Conservation (phyloP, 179 eudicot genomes). For the Pouteria campechiana region DNA sequence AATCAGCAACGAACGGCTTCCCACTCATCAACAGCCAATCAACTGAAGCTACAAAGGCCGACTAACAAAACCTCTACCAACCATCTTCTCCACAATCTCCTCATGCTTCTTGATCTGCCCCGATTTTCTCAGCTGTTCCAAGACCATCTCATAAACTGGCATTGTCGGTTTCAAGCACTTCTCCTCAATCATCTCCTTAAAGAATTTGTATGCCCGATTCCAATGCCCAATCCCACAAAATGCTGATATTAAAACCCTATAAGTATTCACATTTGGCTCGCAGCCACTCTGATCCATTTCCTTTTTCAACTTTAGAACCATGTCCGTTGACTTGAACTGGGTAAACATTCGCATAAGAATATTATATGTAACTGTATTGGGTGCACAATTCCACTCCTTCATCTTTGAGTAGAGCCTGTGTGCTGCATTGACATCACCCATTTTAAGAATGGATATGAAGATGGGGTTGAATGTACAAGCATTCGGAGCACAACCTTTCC, state of each 20-base stretch:
- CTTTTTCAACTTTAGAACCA: conserved; percentile 79
- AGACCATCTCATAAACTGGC: conserved; percentile 50
- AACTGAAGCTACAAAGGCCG: conserved; percentile 68
- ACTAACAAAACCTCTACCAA: conserved; percentile 48
- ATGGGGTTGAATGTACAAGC: conserved; percentile 62
- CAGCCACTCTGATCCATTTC: conserved; percentile 66
- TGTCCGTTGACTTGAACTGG: conserved; percentile 72
- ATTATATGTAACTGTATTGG: conserved; percentile 70
- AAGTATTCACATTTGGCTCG: conserved; percentile 82
- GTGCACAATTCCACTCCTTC: conserved; percentile 66
- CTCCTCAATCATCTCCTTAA: conserved; percentile 83
- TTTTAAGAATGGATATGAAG: conserved; percentile 36
- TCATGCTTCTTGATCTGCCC: conserved; percentile 83
- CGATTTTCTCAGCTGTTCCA: conserved; percentile 53
- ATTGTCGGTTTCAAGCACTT: conserved; percentile 56
- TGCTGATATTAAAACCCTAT: conserved; percentile 47
- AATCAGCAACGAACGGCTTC: too few relatives aligned
- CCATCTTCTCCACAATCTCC: conserved; percentile 89
- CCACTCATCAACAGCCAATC: too few relatives aligned
- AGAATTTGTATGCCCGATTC: conserved; percentile 71
- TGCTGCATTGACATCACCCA: conserved; percentile 69
- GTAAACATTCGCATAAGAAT: conserved; percentile 79
- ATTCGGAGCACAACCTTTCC: conserved; percentile 51
- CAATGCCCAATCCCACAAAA: conserved; percentile 88
- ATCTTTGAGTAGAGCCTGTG: conserved; percentile 56